A percentile compares a stretch with the other conserved stretches of the same genome.
Conservation (phyloP, 106 monocot species). For the Dactylorhiza incarnata region DNA sequence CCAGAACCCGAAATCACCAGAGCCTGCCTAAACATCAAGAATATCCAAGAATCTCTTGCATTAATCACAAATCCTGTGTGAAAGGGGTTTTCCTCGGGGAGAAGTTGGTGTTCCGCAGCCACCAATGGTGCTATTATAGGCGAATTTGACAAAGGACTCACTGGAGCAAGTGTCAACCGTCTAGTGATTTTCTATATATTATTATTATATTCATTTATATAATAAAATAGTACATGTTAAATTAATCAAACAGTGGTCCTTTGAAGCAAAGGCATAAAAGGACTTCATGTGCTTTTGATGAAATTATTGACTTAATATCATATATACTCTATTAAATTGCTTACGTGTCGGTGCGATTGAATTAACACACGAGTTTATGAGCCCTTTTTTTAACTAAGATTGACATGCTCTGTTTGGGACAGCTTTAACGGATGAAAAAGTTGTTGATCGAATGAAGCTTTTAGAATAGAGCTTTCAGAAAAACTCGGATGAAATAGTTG, state of each 20-base stretch:
- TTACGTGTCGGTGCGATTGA: background rate
- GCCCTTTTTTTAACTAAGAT: too few species aligned
- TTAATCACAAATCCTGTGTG: background rate
- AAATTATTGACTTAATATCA: background rate
- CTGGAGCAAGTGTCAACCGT: constrained; percentile 6
- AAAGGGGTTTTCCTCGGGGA: background rate
- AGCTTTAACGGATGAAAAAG: too few species aligned
- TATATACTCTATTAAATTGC: background rate
- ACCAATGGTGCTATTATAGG: constrained; percentile 7
- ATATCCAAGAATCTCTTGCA: background rate
- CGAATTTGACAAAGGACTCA: background rate
- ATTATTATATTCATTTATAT: too few species aligned
- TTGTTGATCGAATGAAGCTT: too few species aligned
- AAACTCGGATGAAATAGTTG: too few species aligned
- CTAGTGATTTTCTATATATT: background rate
- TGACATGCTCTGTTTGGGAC: too few species aligned
- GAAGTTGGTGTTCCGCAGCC: constrained; percentile 5
- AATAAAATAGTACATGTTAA: too few species aligned
- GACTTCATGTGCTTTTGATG: background rate
- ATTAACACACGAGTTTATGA: background rate
- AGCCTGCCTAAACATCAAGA: background rate
- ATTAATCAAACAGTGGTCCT: constrained; percentile 1
- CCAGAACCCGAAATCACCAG: background rate
- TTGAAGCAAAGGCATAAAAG: constrained; percentile 7
- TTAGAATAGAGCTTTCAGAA: too few species aligned